Base-by-base conservation (phyloP, 257 asterid species). In the Penstemon davidsonii region DNA sequence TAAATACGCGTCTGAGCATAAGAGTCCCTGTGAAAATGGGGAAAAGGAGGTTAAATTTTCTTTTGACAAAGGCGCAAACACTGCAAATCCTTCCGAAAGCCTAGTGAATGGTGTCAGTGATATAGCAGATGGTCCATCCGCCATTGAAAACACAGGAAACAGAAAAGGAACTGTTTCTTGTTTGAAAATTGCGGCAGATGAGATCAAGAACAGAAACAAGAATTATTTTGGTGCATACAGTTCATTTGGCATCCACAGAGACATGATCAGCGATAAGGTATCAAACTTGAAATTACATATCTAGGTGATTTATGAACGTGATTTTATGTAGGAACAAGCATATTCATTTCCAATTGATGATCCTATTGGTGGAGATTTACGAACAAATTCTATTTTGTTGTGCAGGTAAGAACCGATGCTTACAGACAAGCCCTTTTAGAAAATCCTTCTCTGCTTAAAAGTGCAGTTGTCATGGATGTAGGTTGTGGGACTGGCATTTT, bases 191-290 rank as follows among this genome's bases (percentile, higher is more conserved):
- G 77, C 63, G 5, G 79, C 76, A 33, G 79, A 84, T 67, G 73
- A 77, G 54, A 81, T 90, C 69, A 76, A 73, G 68, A 75, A 60
- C 13, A 68, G 81, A 56, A 87, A 93, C 70, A 87, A 84, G 78
- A 80, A 53, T 73, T 93, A 93, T 83, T 93, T 93, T 83, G 84
- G 88, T 46, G 68, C 95, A 12, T 93, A 93, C 70, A 83, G 97
- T 84, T 93, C 97, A 41, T 93, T 83, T 42, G 96, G 96, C 71
- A 93, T 93, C 69, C 99, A 93, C 73, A 84, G 86, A 80, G 99
- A 93, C 47, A 93, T 93, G 99, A 93, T 93, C 64, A 90, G 95
- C 74, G 99, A 93, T 74, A 88, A 93, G 99, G 99, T 93, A 88
- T 57, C 12, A 38, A 53, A 69, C 12, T 12, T 62, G 50, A 41